Base-by-base conservation (phyloP, 2,329 filamentous ascomycete genomes). In the Ceratocystis harringtonii region DNA sequence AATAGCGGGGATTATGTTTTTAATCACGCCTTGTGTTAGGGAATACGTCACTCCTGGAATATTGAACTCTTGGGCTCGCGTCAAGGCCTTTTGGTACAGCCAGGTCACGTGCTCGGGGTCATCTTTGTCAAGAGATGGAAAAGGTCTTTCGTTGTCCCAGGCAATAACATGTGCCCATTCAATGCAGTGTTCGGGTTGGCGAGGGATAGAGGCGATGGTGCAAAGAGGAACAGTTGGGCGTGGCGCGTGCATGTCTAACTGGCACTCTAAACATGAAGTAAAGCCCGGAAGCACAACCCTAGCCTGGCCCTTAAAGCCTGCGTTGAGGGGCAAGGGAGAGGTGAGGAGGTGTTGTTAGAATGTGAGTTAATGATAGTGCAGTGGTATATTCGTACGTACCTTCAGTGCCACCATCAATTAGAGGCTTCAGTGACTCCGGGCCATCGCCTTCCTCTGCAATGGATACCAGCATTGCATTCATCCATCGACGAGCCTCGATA, bases 151-250 rank as follows among this genome's bases (percentile, higher is more conserved):
- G 70, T 88, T 83, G 68, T 96, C 91, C 94, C 94, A 99, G 50
- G 94, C 94, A 69, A 99, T 96, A 72, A 97, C 88, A 74, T 97
- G 92, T 0, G 94, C 95, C 94, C 94, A 99, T 77, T 99, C 94
- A 72, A 99, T 89, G 74, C 94, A 99, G 77, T 99, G 94, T 74
- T 97, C 92, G 0, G 94, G 94, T 73, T 99, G 94, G 15, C 94
- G 88, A 8, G 94, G 94, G 70, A 99, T 97, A 19, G 90, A 95
- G 17, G 94, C 94, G 66, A 99, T 86, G 2, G 94, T 99, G 75
- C 94, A 99, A 32, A 99, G 86, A 0, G 94, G 94, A 0, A 99
- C 92, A 15, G 94, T 91, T n/a, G 91, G 89, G 64, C 92, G 84
- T n/a, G 94, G 95, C 0, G 94, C 92, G 74, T 97, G 92, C 89